Conservation (phyloP, 208 protist species). For the Acanthamoeba healyi region DNA sequence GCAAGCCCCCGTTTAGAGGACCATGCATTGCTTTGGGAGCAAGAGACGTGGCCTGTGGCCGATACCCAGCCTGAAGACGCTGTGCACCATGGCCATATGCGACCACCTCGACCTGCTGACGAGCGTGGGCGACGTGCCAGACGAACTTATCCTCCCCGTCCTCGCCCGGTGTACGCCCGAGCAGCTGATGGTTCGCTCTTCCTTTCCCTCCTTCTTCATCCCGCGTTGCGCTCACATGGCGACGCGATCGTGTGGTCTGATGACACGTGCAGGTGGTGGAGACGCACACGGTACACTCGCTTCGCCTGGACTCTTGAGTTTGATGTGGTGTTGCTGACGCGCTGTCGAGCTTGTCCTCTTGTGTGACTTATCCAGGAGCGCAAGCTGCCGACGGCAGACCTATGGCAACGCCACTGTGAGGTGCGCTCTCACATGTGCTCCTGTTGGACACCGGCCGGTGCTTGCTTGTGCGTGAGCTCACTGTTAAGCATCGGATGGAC, state of each 20-base stretch:
- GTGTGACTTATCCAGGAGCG: neutral
- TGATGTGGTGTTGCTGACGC: neutral
- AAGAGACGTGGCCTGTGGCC: neutral
- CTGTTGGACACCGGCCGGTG: too few species aligned
- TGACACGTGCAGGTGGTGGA: constrained; percentile 1
- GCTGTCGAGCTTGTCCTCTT: neutral
- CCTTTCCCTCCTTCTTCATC: neutral
- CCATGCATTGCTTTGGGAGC: neutral
- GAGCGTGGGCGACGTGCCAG: constrained; percentile 15
- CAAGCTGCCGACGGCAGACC: neutral
- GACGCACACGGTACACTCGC: constrained; percentile 3
- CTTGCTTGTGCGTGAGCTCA: neutral
- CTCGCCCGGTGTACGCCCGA: constrained; percentile 12
- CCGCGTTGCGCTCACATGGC: too few species aligned
- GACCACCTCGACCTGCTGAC: constrained; percentile 38
- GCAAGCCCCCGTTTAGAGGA: neutral
- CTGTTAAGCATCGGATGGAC: neutral
- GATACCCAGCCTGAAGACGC: neutral
- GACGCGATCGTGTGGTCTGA: neutral
- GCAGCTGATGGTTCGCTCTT: constrained; percentile 1
- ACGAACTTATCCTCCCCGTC: constrained; percentile 22
- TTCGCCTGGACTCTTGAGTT: neutral
- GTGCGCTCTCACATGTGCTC: neutral
- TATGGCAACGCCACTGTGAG: constrained; percentile 44
- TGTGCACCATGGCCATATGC: neutral